A percentile compares a stretch with the other conserved stretches of the same genome.
These are phyloP conservation scores for Moniliophthora roreri DNA, from an alignment of 1,284 basidiomycete genomes.

Conservation along the genomic window DNA sequence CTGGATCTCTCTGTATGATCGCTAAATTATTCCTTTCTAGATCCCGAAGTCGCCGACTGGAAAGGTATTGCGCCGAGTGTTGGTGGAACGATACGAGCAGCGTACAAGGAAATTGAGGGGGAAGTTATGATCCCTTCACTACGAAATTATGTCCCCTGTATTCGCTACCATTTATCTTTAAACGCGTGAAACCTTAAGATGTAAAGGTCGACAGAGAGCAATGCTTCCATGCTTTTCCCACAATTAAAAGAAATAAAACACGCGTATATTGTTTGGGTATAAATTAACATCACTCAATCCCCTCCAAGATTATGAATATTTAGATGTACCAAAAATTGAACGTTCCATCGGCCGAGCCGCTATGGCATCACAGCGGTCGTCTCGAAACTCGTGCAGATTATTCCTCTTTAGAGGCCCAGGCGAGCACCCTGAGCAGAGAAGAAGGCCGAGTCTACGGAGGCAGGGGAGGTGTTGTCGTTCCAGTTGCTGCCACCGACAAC, in stretches of 20 bases:
- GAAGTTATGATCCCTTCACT: conserved; percentile 21
- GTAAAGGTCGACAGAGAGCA: no score
- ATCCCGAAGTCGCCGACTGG: conserved; percentile 68
- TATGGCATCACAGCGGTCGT: no score
- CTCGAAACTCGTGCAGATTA: no score
- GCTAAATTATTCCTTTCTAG: conserved; percentile 5
- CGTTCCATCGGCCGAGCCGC: no score
- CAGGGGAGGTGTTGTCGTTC: conserved; percentile 14
- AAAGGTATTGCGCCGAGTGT: conserved; percentile 57
- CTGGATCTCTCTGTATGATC: background rate
- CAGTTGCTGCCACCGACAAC: conserved; percentile 18
- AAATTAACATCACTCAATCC: no score
- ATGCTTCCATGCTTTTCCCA: no score
- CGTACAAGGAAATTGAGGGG: conserved; percentile 25
- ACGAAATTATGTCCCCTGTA: background rate
- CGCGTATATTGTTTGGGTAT: no score
- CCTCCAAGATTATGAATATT: no score
- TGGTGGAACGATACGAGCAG: conserved; percentile 58
- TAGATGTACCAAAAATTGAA: no score
- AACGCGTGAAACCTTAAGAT: no score
- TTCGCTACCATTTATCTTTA: no score
- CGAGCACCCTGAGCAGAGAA: conserved; percentile 1
- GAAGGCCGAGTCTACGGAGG: conserved; percentile 7
- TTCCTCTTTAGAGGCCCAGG: background rate
- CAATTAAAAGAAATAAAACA: no score